These are phyloP conservation scores for Volvox africanus DNA, from an alignment of 139 green algal species.

Conservation along the genomic window DNA sequence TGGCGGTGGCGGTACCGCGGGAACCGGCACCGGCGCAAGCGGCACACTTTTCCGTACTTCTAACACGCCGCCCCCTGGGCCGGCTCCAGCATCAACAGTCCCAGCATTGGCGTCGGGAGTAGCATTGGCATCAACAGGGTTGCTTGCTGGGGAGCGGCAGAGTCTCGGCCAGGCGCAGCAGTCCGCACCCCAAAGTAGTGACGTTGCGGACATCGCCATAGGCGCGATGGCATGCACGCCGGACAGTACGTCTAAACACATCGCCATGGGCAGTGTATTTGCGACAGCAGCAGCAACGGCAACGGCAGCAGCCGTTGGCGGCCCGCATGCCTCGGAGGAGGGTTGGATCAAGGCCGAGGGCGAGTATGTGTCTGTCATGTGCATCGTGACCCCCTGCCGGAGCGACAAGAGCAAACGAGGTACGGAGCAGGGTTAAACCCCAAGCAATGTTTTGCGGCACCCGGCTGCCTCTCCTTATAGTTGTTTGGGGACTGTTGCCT, in stretches of 20 bases:
- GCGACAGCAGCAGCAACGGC: not conserved
- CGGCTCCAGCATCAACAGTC: no score
- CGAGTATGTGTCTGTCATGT: slow-evolving; percentile 80
- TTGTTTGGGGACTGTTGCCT: no score
- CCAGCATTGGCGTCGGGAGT: no score
- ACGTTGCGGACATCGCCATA: not conserved
- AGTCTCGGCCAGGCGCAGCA: not conserved
- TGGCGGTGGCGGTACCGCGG: no score
- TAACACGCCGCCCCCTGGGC: no score
- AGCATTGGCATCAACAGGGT: no score
- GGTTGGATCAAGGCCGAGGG: slow-evolving; percentile 67
- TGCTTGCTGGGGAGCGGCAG: not conserved
- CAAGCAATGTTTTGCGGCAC: no score
- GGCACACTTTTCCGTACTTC: no score
- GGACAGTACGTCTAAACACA: not conserved
- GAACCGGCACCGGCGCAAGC: no score
- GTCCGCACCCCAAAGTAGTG: not conserved
- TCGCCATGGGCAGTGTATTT: not conserved
- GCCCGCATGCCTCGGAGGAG: not conserved
- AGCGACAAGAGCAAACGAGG: slow-evolving; percentile 77
- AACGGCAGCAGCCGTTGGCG: not conserved
- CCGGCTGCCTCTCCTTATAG: no score
- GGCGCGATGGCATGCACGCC: not conserved
- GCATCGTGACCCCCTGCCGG: slow-evolving; percentile 81
- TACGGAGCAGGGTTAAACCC: not conserved